phyloP scores from a whole-genome alignment of 805 yeast species.

The Ogataea ramenticola region DNA sequence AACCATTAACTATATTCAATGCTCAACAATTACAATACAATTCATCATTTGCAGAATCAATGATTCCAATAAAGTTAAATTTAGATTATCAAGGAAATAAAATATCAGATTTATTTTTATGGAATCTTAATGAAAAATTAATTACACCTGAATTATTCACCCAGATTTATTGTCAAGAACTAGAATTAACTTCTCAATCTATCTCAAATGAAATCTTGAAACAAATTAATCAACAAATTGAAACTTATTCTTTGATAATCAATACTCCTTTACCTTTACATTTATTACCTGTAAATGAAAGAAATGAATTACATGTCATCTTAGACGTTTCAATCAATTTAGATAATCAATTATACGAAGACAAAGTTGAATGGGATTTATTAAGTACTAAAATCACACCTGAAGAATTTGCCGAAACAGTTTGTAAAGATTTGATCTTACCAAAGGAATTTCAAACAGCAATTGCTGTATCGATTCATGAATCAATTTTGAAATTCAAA shows the following conservation, averaged over 20 bases:
- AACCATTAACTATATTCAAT: conserved; percentile 23
- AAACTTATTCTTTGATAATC: conserved; percentile 61
- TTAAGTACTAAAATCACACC: conserved; percentile 53
- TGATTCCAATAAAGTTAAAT: conserved; percentile 62
- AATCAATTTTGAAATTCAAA: conserved; percentile 65
- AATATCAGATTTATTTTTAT: conserved; percentile 61
- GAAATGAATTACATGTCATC: conserved; percentile 62
- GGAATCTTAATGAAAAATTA: conserved; percentile 62
- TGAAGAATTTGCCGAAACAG: conserved; percentile 72
- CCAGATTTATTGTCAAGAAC: conserved; percentile 67
- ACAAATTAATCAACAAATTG: conserved; percentile 74
- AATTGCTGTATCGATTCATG: conserved; percentile 81
- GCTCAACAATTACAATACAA: conserved; percentile 27
- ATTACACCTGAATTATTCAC: conserved; percentile 74
- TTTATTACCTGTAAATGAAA: conserved; percentile 13
- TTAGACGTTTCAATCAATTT: conserved; percentile 76
- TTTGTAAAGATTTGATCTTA: conserved; percentile 80
- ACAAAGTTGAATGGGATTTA: conserved; percentile 92
- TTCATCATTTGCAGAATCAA: conserved; percentile 31
- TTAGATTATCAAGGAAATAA: conserved; percentile 49
- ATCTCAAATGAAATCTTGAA: conserved; percentile 58
- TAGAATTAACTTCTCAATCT: conserved; percentile 61
- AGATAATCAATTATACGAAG: conserved; percentile 80
- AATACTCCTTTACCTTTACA: conserved; percentile 51
- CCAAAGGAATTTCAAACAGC: conserved; percentile 84